These are phyloP conservation scores for Cinnamomum chago DNA, from an alignment of 164 flowering plant genomes.

Conservation along the genomic window DNA sequence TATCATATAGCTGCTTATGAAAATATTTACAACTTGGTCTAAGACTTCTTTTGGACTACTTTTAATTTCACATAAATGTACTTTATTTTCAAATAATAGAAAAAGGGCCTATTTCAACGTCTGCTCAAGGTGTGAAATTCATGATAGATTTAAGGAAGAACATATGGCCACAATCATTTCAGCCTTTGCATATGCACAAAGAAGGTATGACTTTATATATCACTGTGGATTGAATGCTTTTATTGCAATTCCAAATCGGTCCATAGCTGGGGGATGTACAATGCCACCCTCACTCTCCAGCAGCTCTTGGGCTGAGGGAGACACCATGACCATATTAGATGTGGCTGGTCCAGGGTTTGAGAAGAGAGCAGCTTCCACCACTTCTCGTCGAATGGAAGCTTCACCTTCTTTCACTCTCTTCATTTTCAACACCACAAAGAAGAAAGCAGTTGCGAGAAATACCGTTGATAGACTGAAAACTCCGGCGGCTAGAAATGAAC, in stretches of 20 bases:
- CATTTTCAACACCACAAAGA: slow-evolving; percentile 51
- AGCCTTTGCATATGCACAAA: too few relatives aligned
- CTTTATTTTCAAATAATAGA: too few relatives aligned
- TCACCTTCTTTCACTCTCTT: slow-evolving; percentile 18
- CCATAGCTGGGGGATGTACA: background rate
- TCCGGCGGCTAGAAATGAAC: slow-evolving; percentile 72
- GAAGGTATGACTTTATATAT: too few relatives aligned
- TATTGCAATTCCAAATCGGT: background rate
- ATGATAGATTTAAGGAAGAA: too few relatives aligned
- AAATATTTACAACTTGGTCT: too few relatives aligned
- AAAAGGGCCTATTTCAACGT: too few relatives aligned
- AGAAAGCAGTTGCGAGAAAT: slow-evolving; percentile 58
- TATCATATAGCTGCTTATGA: too few relatives aligned
- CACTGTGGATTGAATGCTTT: background rate
- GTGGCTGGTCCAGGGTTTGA: background rate
- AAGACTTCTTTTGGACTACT: too few relatives aligned
- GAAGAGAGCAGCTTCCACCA: slow-evolving; percentile 9
- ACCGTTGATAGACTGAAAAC: slow-evolving; percentile 52
- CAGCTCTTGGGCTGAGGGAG: background rate
- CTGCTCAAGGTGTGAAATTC: too few relatives aligned
- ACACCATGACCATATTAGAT: background rate
- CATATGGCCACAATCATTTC: too few relatives aligned
- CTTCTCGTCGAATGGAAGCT: background rate
- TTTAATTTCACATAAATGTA: too few relatives aligned
- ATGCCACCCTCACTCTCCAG: background rate